Base-by-base conservation (phyloP, 352 stramenopile species). In the Plasmopara muralis region DNA sequence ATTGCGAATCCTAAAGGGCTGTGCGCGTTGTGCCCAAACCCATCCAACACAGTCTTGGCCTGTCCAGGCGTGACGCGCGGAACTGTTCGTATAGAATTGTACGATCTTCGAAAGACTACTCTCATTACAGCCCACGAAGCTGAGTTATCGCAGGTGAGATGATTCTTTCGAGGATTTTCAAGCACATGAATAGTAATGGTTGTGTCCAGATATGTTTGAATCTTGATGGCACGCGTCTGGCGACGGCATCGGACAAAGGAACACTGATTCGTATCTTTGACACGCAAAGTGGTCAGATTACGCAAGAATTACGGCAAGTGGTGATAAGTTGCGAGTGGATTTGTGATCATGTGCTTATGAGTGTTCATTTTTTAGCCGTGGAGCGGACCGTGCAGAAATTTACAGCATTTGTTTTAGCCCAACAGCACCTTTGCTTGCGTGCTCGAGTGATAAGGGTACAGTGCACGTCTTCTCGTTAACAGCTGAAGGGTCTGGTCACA, bases 241-340 rank as follows among this genome's bases (percentile, higher is more conserved):
- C 95, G 5, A 99, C 96, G 6, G 93, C 96, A 5, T 98, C 86
- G 5, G 93, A 98, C 67, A 98, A 98, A 59, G 97, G 97, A 30
- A 99, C 97, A 9, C 74, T 99, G 5, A 97, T 99, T 57, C 85
- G 97, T 41, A 85, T 99, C 14, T 99, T 98, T 59, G 92, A 98
- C 67, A 98, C 96, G 0, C 79, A 96, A 60, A 96, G 76, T 33
- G 93, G 95, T 35, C 80, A 92, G 53, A 86, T 97, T 50, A 80
- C 90, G 60, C 87, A 96, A 46, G 82, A 95, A 47, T 57, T 94
- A 48, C 67, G 77, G 83, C 82, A 44, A 63, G 58, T 63, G 28
- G 43, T 50, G 39, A 8, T 15, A 16, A 1, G 12, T 41, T 14
- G 9, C 6, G 10, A 12, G 13, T 6, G 9, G 1, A 1, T 16